Conservation (phyloP, 768 basidiomycete species). For the Lactarius sanguifluus region DNA sequence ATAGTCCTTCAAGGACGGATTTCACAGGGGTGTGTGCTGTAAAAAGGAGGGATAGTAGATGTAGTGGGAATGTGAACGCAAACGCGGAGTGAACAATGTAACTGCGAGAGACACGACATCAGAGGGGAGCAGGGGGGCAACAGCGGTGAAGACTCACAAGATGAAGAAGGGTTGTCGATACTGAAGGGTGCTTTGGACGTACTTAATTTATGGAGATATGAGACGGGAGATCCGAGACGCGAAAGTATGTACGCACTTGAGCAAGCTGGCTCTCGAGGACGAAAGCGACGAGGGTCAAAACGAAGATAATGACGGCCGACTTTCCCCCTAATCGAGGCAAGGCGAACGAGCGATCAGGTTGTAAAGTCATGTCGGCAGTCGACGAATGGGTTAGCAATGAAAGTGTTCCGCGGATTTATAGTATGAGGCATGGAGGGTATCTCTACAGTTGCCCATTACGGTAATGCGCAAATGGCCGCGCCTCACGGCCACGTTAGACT, state of each 20-base stretch:
- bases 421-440: not conserved
- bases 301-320: slow-evolving; percentile 55
- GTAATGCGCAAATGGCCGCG: too few relatives aligned
- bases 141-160: slow-evolving; percentile 54
- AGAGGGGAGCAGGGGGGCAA: not conserved
- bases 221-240: slow-evolving; percentile 8
- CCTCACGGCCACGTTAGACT: too few relatives aligned
- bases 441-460: not conserved
- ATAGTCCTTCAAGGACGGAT: slow-evolving; percentile 53
- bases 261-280: slow-evolving; percentile 75
- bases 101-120: slow-evolving; percentile 42
- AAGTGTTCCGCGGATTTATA: not conserved
- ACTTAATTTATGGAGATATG: slow-evolving; percentile 43
- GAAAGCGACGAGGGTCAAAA: slow-evolving; percentile 63
- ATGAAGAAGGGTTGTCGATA: slow-evolving; percentile 90
- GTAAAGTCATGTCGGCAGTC: slow-evolving; percentile 6
- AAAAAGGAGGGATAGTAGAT: slow-evolving; percentile 63
- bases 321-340: slow-evolving; percentile 40
- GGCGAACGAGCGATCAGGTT: slow-evolving; percentile 5
- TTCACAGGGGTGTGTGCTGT: slow-evolving; percentile 49
- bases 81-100: slow-evolving; percentile 88
- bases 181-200: slow-evolving; percentile 71
- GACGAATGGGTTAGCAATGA: not conserved
- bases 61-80: slow-evolving; percentile 75
- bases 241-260: slow-evolving; percentile 49